Conservation (phyloP, 352 stramenopile genomes). For the Globisporangium spiculum region DNA sequence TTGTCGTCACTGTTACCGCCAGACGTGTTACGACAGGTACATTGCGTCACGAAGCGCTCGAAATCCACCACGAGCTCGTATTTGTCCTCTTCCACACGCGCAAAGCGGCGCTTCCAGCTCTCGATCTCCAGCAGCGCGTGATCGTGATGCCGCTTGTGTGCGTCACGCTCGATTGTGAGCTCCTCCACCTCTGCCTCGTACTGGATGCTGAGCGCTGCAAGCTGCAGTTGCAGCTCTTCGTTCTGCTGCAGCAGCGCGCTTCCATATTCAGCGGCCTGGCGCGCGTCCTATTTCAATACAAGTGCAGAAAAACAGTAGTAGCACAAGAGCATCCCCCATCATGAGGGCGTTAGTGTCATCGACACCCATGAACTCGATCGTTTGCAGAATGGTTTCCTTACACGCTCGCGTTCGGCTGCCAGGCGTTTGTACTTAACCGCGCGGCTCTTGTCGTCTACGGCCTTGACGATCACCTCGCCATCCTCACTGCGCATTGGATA, state of each 20-base stretch:
- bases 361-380: neutral
- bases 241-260: constrained; percentile 73
- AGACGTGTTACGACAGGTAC: constrained; percentile 27
- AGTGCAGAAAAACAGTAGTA: constrained; percentile 4
- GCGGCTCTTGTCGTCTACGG: constrained; percentile 50
- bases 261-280: constrained; percentile 76
- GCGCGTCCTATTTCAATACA: constrained; percentile 47
- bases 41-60: constrained; percentile 48
- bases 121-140: constrained; percentile 60
- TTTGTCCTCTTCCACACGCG: constrained; percentile 64
- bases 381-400: constrained; percentile 7
- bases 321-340: neutral
- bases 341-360: constrained; percentile 1
- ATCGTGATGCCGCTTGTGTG: constrained; percentile 57
- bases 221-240: constrained; percentile 70
- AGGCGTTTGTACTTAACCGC: constrained; percentile 40
- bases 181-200: constrained; percentile 63
- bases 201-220: constrained; percentile 69
- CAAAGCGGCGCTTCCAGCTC: constrained; percentile 67
- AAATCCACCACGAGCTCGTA: constrained; percentile 48
- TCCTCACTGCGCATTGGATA: constrained; percentile 43
- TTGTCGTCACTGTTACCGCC: constrained; percentile 23
- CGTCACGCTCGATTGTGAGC: constrained; percentile 55
- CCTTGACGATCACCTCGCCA: constrained; percentile 39
- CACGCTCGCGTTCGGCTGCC: constrained; percentile 50